phyloP scores from a whole-genome alignment of 352 stramenopile genomes.

The Globisporangium emineosum region DNA sequence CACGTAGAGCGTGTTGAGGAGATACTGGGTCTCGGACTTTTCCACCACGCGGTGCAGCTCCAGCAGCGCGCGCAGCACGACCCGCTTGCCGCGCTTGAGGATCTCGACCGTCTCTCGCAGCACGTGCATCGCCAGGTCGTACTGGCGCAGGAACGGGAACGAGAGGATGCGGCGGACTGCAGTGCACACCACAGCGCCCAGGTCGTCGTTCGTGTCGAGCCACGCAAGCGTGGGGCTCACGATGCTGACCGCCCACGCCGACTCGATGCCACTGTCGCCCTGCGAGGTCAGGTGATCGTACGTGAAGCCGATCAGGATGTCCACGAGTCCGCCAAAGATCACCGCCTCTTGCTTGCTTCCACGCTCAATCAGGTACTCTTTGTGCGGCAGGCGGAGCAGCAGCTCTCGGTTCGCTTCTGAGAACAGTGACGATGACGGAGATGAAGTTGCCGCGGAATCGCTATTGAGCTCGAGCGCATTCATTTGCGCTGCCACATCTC shows the following conservation, averaged over 20 bases:
- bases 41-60: constrained; percentile 91
- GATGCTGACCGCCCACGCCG: constrained; percentile 95
- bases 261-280: constrained; percentile 95
- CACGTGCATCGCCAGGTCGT: constrained; percentile 75
- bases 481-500: constrained; percentile 1
- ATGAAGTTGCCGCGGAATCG: background rate
- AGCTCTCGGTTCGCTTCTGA: constrained; percentile 72
- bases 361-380: constrained; percentile 73
- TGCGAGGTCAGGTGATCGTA: constrained; percentile 96
- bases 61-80: constrained; percentile 89
- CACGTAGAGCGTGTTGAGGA: constrained; percentile 95
- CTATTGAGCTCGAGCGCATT: constrained; percentile 6
- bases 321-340: constrained; percentile 85
- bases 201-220: constrained; percentile 82
- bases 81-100: constrained; percentile 82
- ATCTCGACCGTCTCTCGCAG: constrained; percentile 85
- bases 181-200: constrained; percentile 60
- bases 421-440: constrained; percentile 22
- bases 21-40: constrained; percentile 95
- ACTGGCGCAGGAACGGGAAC: constrained; percentile 96
- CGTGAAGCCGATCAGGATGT: constrained; percentile 94
- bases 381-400: constrained; percentile 62
- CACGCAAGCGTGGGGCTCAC: constrained; percentile 93
- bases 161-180: constrained; percentile 90
- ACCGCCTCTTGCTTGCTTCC: constrained; percentile 52